A percentile compares a stretch with the other conserved stretches of the same genome.
These are phyloP conservation scores for Salix koriyanagi DNA, from an alignment of 345 rosid genomes.

Conservation along the genomic window DNA sequence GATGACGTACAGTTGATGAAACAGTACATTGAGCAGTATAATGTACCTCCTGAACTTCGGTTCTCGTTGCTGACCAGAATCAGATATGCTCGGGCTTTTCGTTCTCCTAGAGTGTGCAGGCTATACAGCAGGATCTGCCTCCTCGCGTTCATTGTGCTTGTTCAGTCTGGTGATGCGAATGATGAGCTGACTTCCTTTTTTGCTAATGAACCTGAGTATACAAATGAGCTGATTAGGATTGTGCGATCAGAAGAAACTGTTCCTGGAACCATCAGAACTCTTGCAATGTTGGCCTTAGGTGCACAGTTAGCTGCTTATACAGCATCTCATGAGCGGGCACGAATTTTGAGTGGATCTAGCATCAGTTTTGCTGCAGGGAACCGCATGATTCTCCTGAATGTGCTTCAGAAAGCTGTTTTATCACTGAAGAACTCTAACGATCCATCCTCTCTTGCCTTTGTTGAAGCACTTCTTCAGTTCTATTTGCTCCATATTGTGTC, in stretches of 20 bases:
- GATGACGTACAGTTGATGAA: constrained; percentile 78
- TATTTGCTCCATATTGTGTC: constrained; percentile 94
- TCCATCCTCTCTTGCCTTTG: constrained; percentile 81
- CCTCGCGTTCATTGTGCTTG: constrained; percentile 89
- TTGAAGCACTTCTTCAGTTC: constrained; percentile 92
- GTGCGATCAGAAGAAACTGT: constrained; percentile 81
- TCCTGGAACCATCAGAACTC: constrained; percentile 82
- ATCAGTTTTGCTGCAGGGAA: constrained; percentile 88
- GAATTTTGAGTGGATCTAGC: constrained; percentile 87
- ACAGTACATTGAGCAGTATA: constrained; percentile 68
- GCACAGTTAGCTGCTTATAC: constrained; percentile 94
- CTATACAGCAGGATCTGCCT: constrained; percentile 89
- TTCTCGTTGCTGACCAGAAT: constrained; percentile 85
- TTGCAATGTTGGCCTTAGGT: constrained; percentile 91
- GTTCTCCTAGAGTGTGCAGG: constrained; percentile 79
- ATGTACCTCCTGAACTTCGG: constrained; percentile 69
- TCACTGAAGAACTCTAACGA: constrained; percentile 76
- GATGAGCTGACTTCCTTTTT: constrained; percentile 86
- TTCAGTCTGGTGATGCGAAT: constrained; percentile 89
- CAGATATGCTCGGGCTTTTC: constrained; percentile 88
- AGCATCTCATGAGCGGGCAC: constrained; percentile 89
- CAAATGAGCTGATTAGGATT: constrained; percentile 87
- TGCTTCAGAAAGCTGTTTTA: constrained; percentile 88
- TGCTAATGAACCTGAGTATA: constrained; percentile 94
- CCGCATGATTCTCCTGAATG: constrained; percentile 85